Base-by-base conservation (phyloP, 257 asterid genomes). In the Jacaranda mimosifolia region DNA sequence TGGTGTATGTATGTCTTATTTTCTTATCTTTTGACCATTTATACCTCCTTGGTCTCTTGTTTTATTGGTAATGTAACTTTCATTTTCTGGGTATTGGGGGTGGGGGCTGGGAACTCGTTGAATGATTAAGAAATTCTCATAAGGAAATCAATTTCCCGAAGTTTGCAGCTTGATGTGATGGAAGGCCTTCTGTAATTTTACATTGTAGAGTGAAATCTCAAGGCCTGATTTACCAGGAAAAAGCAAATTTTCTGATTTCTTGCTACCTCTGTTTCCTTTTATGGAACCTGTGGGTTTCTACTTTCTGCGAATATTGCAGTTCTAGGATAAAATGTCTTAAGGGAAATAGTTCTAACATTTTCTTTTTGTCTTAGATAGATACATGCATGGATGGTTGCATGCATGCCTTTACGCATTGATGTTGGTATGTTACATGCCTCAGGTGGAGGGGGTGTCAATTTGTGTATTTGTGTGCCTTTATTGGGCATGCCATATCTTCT, bases 201-300 rank as follows among this genome's bases (percentile, higher is more conserved):
- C 55, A 32, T 48, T 2, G 53, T 36, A 14, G 26, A 49, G 17
- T 38, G 55, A 65, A 32, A 17, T 7, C 18, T 12, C 10, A 9
- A 26, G 3, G 72, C 57, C 17, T 39, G 62, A 51, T 74, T 74
- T 74, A 19, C 45, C 74, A 76, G 19, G 36, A 14, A 56, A 58
- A 6, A 17, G 51, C 9, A 42, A 7, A 57, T 19, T 57, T 9
- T 58, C 18, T 72, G 17, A 56, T 26, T 17, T 15, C n/a, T 53
- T 53, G 18, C 4, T 26, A 58, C 26, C 66, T 26, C 7, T 58
- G 52, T 7, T 8, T 53, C 38, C 13, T 9, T 12, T 4, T 36
- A 48, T 35, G 11, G 48, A 36, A 15, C 13, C 21, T 13, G 8
- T 14, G 46, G 38, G 13, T 52, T 35, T 18, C 52, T 15, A 52